phyloP scores from a whole-genome alignment of 202 grass and related monocot species.

The Cymbopogon flexuosus region DNA sequence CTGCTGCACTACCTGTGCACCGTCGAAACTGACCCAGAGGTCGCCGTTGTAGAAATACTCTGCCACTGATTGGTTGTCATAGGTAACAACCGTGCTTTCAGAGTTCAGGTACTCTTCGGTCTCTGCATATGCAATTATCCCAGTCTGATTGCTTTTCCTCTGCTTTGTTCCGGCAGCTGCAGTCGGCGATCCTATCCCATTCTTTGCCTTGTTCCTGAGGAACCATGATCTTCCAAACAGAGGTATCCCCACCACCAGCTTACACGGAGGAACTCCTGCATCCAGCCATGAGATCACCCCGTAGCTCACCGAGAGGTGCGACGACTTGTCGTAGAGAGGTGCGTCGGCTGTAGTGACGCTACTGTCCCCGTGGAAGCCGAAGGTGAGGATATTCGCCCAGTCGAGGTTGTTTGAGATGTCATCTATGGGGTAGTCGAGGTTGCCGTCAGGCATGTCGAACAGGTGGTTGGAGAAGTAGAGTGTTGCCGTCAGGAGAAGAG shows the following conservation, averaged over 20 bases:
- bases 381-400: constrained; percentile 64
- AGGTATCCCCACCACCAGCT: constrained; percentile 66
- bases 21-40: constrained; percentile 71
- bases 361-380: constrained; percentile 44
- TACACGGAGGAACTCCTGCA: constrained; percentile 61
- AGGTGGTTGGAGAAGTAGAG: constrained; percentile 77
- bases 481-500: constrained; percentile 58
- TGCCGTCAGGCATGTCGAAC: constrained; percentile 41
- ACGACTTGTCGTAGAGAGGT: constrained; percentile 53
- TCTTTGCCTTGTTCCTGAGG: constrained; percentile 66
- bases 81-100: constrained; percentile 5
- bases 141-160: constrained; percentile 65
- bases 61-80: constrained; percentile 48
- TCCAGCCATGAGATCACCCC: constrained; percentile 69
- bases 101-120: constrained; percentile 40
- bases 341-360: constrained; percentile 46
- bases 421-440: constrained; percentile 63
- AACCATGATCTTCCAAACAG: constrained; percentile 68
- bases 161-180: constrained; percentile 61
- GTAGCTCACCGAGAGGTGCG: constrained; percentile 70
- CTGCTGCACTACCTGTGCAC: constrained; percentile 34
- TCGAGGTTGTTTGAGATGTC: constrained; percentile 46
- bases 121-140: constrained; percentile 58
- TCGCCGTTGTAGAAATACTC: constrained; percentile 50
- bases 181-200: constrained; percentile 45